Evolutionary conservation across 2,329 filamentous ascomycete species (phyloP), one percentile per base, ranked within the genome.

Genomic region (Grosmannia serpens): DNA sequence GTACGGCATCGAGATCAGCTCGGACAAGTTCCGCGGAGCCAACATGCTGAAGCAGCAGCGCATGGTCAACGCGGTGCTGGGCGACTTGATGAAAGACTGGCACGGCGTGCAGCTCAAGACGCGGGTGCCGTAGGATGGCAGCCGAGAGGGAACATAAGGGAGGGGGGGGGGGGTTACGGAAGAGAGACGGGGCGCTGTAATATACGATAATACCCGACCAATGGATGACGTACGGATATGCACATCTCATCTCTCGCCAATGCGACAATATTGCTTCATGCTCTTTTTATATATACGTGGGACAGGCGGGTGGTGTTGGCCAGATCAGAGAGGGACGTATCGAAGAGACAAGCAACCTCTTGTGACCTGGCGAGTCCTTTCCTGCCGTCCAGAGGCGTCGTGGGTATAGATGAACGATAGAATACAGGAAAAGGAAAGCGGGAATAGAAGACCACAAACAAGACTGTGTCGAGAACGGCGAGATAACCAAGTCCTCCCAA

Each of bases 71-170:
- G 75, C 82, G 24, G 80, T 86, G 22, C 75, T 95, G 33, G 84
- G 82, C 4, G 87, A 91, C 56, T 77, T 89, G 70, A 84, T 94
- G 66, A 89, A 88, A 75, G 74, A 76, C 46, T 94, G 89, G 89
- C 89, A 95, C 71, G 89, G 89, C 10, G 79, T 94, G 60, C 88
- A 92, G 74, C 76, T 95, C 66, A 84, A 84, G 71, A 94, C 89
- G 27, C 85, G 79, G 68, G 80, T 72, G 38, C 75, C 76, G 11
- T 75, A 57, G 29, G 46, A 29, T 6, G 20, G 9, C 13, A 20
- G 35, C 27, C 35, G 47, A 31, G 27, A 29, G n/a, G 46, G 20
- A 13, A 26, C 8, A 13, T 49, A 26, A 15, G 46, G 7, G 6
- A 51, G 13, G 26, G n/a, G n/a, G n/a, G n/a, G n/a, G n/a, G n/a